Conservation (phyloP, 192 early-diverging fungal genomes). For the Podila clonocystis region DNA sequence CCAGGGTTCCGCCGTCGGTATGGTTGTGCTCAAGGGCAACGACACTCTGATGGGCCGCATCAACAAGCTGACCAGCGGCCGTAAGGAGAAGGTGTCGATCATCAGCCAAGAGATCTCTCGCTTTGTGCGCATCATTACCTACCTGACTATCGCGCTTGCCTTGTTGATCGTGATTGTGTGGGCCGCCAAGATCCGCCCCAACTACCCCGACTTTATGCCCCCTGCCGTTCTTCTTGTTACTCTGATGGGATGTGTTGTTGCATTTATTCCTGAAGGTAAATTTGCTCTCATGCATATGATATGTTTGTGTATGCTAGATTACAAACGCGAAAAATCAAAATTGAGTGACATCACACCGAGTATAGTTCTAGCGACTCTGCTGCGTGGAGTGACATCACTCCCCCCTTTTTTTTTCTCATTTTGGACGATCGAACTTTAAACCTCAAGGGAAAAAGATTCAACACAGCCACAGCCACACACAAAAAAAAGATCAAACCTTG, state of each 20-base stretch:
- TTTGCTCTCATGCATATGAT: neutral
- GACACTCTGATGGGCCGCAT: constrained; percentile 82
- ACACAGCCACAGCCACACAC: too few relatives aligned
- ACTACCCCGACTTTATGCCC: constrained; percentile 66
- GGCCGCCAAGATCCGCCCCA: constrained; percentile 66
- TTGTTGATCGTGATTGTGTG: constrained; percentile 60
- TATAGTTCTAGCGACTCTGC: too few relatives aligned
- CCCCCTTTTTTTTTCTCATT: too few relatives aligned
- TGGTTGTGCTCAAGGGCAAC: constrained; percentile 83
- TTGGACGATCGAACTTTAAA: too few relatives aligned
- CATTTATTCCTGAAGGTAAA: constrained; percentile 77
- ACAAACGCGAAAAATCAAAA: constrained; percentile 19
- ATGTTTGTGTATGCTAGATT: neutral
- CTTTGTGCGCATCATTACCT: constrained; percentile 78
- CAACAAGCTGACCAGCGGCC: constrained; percentile 63
- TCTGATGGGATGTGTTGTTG: constrained; percentile 74
- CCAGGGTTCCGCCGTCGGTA: constrained; percentile 76
- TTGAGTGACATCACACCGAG: constrained; percentile 23
- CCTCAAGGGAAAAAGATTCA: too few relatives aligned
- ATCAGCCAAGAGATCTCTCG: constrained; percentile 70
- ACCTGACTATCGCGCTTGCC: constrained; percentile 56
- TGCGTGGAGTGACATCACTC: too few relatives aligned
- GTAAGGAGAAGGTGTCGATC: constrained; percentile 54
- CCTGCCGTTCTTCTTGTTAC: constrained; percentile 49
- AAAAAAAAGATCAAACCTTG: too few relatives aligned